Conservation (phyloP, 2,329 filamentous ascomycete genomes). For the Fusarium sp. region DNA sequence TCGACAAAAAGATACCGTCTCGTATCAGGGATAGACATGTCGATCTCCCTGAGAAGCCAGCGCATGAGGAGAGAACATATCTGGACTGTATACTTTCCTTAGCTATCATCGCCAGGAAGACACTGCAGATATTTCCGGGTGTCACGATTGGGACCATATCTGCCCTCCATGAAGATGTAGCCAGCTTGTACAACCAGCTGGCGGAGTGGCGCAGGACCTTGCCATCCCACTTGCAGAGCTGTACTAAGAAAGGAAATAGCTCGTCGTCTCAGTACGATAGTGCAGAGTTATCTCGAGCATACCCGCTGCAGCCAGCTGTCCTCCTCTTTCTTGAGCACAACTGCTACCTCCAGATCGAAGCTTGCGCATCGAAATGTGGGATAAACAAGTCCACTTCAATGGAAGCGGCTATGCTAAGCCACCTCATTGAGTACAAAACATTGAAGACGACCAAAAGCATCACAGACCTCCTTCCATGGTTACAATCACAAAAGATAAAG, state of each 20-base stretch:
- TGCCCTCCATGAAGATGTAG: neutral
- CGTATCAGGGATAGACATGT: neutral
- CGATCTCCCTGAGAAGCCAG: neutral
- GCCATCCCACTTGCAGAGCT: neutral
- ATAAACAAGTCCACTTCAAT: neutral
- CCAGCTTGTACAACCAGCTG: neutral
- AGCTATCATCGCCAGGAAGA: neutral
- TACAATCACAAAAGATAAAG: neutral
- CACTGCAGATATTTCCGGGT: neutral
- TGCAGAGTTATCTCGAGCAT: neutral
- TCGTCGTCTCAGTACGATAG: neutral
- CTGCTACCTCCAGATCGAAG: conserved; percentile 2
- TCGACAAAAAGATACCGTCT: neutral
- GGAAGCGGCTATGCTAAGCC: neutral
- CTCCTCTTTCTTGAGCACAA: neutral
- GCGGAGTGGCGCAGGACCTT: neutral
- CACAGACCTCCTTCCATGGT: neutral
- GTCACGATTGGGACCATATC: no score
- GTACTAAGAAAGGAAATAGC: neutral
- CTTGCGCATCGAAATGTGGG: neutral
- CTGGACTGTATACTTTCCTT: conserved; percentile 1
- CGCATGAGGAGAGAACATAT: conserved; percentile 7
- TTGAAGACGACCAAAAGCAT: neutral
- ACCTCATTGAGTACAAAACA: neutral
- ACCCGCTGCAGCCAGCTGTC: neutral